Base-by-base conservation (phyloP, 768 basidiomycete species). In the Paxillus involutus region DNA sequence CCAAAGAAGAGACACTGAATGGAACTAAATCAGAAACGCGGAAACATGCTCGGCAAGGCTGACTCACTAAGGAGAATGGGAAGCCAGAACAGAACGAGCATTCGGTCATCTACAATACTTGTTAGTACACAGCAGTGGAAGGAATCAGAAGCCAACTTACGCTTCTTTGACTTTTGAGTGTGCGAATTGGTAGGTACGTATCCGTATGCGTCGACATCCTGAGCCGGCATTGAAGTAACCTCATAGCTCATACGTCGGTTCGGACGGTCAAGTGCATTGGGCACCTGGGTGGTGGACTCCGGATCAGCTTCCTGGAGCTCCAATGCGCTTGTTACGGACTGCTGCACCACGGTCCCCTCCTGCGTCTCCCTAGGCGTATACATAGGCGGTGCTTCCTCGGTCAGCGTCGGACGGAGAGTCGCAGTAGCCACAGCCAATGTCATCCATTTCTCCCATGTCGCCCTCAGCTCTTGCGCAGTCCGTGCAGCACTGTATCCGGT, bases 51-150 rank as follows among this genome's bases (percentile, higher is more conserved):
- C 6, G 42, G 9, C 16, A 43, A 17, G 50, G 30, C n/a, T 32
- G 10, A 83, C 89, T 75, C 62, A 93, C 90, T 71, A 55, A 92
- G 69, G 9, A 94, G 75, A 63, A 93, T 89, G 16, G 91, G 91
- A 61, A 94, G 76, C 91, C 91, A 94, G 75, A 94, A 94, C 40
- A 88, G 65, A 35, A 90, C 63, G 44, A 94, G 80, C 91, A 94
- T 94, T 40, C 84, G 85, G 66, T 94, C 91, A 71, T 87, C 89
- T 91, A 62, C 30, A 53, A 56, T 13, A 61, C 53, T 29, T 49
- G 49, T 51, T 24, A 65, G 26, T 21, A 52, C 9, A 12, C 32
- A 21, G 4, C 4, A 16, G 29, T 52, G 30, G 37, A 13, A 26
- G 32, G 40, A 30, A 16, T 39, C 2, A 35, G 37, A 19, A 17